Evolutionary conservation across 768 basidiomycete genomes (phyloP).

Genomic region (Thelephora aurantiotincta): DNA sequence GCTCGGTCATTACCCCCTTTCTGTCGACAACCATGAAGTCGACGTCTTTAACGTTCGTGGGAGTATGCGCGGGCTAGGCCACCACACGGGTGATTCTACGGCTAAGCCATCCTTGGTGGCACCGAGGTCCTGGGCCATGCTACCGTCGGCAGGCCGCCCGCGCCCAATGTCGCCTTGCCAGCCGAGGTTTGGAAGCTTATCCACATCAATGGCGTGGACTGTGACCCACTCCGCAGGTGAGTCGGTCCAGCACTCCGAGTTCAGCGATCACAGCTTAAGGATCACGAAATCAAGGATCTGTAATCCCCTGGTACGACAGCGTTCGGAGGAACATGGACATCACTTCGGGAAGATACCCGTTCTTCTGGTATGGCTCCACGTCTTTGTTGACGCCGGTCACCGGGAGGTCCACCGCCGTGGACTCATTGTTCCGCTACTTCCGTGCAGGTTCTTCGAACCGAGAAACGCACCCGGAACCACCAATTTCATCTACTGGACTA

Average conservation of each 20-base stretch:
- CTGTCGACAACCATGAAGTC: too few species aligned
- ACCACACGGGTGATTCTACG: too few species aligned
- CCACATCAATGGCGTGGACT: too few species aligned
- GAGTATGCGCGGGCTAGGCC: too few species aligned
- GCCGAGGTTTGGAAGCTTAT: too few species aligned
- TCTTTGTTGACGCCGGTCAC: not conserved
- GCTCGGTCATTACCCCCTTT: too few species aligned
- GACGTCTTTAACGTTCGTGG: too few species aligned
- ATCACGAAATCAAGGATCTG: slow-evolving; percentile 61
- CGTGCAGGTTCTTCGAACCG: slow-evolving; percentile 76
- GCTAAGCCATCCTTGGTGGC: too few species aligned
- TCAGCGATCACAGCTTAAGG: slow-evolving; percentile 41
- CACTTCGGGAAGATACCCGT: slow-evolving; percentile 30
- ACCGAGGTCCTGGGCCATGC: too few species aligned
- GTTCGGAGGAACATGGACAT: slow-evolving; percentile 35
- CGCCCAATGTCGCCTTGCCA: too few species aligned
- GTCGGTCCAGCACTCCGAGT: slow-evolving; percentile 40
- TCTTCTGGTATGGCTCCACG: slow-evolving; percentile 31
- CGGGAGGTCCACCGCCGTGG: not conserved
- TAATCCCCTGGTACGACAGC: slow-evolving; percentile 49
- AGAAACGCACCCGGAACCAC: slow-evolving; percentile 58
- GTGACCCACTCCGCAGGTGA: slow-evolving; percentile 30
- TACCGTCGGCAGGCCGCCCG: too few species aligned
- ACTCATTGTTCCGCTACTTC: not conserved
- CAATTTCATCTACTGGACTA: slow-evolving; percentile 85